Evolutionary conservation across 345 rosid species (phyloP).

Genomic region (Citrus reticulata): DNA sequence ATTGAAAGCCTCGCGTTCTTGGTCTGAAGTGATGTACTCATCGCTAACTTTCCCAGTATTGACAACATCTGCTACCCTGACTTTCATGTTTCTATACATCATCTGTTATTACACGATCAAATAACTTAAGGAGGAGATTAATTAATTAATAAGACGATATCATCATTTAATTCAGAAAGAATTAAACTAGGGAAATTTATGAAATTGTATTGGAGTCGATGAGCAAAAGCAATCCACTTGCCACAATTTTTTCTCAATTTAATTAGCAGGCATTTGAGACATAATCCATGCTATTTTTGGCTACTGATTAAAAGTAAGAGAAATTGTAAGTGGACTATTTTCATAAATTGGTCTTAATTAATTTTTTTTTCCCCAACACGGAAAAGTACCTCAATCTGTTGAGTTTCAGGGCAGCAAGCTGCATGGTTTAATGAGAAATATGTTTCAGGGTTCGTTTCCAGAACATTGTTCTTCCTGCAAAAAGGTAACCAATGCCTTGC

Average conservation of each 20-base stretch:
- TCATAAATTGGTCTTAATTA: too few species aligned
- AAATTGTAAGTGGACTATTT: too few species aligned
- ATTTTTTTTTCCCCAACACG: too few species aligned
- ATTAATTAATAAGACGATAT: not conserved
- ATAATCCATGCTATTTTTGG: too few species aligned
- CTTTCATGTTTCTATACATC: slow-evolving; percentile 60
- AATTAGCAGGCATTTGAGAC: too few species aligned
- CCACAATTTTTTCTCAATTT: too few species aligned
- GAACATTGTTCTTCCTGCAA: slow-evolving; percentile 42
- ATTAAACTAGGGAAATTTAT: too few species aligned
- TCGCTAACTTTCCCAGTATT: slow-evolving; percentile 39
- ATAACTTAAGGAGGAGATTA: not conserved
- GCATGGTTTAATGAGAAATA: slow-evolving; percentile 37
- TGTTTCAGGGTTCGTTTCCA: slow-evolving; percentile 51
- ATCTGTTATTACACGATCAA: slow-evolving; percentile 21
- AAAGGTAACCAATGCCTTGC: slow-evolving; percentile 71
- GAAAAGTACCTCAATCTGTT: too few species aligned
- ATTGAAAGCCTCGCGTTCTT: slow-evolving; percentile 26
- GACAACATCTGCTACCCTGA: slow-evolving; percentile 39
- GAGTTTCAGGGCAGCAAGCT: slow-evolving; percentile 15
- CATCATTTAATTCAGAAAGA: not conserved
- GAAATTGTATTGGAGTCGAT: too few species aligned
- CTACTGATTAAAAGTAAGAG: too few species aligned
- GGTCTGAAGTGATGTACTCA: slow-evolving; percentile 17
- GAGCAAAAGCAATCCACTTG: too few species aligned